Conservation (phyloP, 2,329 filamentous ascomycete species). For the Exophiala sideris region DNA sequence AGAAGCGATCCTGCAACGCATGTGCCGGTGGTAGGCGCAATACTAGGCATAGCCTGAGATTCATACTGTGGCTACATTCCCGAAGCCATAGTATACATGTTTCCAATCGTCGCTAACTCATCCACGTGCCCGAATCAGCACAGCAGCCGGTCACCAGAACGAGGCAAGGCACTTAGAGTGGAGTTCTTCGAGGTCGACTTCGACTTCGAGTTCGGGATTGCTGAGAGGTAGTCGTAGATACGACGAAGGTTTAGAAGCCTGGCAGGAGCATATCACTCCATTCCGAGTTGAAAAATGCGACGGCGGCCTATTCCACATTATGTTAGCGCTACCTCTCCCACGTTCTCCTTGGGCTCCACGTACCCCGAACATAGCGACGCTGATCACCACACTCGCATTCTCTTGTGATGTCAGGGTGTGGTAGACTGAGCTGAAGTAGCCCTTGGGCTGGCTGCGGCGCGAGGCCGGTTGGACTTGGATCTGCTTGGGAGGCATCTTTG, state of each 20-base stretch:
- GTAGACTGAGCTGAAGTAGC: slow-evolving; percentile 59
- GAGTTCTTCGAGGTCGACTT: not conserved
- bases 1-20: no score
- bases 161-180: no score
- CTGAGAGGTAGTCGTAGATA: not conserved
- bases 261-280: slow-evolving; percentile 67
- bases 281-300: slow-evolving; percentile 65
- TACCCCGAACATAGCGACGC: slow-evolving; percentile 66
- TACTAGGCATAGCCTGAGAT: no score
- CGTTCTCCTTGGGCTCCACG: slow-evolving; percentile 33
- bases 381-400: slow-evolving; percentile 66
- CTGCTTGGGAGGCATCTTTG: slow-evolving; percentile 63
- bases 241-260: slow-evolving; percentile 35
- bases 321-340: not conserved
- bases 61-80: no score
- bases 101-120: no score
- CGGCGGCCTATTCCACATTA: slow-evolving; percentile 50
- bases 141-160: no score
- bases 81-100: no score
- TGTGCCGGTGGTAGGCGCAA: no score
- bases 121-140: no score
- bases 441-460: slow-evolving; percentile 42
- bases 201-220: no score
- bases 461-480: slow-evolving; percentile 49
- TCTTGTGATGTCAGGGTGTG: slow-evolving; percentile 62